A percentile compares a stretch with the other conserved stretches of the same genome.
These are phyloP conservation scores for Fusarium decemcellulare DNA, from an alignment of 2,329 filamentous ascomycete species.

Conservation along the genomic window DNA sequence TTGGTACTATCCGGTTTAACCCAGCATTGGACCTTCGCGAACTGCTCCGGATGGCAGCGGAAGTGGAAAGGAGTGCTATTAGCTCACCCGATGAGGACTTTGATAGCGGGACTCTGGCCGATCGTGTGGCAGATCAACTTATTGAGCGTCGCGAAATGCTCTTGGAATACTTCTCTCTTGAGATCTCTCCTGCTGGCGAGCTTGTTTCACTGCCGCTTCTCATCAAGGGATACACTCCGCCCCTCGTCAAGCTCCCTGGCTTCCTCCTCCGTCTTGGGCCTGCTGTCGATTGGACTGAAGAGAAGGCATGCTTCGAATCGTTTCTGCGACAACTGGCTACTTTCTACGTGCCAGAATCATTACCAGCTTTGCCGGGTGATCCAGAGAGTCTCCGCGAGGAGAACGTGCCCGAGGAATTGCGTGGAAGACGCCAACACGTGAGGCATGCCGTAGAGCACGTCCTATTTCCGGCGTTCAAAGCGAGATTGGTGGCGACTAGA, in stretches of 20 bases:
- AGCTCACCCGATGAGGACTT: constrained; percentile 67
- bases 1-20: constrained; percentile 85
- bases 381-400: constrained; percentile 53
- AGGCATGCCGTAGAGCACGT: constrained; percentile 84
- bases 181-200: constrained; percentile 83
- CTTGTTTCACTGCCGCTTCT: constrained; percentile 86
- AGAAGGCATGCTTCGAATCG: constrained; percentile 87
- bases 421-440: constrained; percentile 77
- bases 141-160: constrained; percentile 88
- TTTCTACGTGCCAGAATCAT: constrained; percentile 90
- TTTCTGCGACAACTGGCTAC: constrained; percentile 89
- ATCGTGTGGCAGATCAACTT: constrained; percentile 76
- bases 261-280: constrained; percentile 93
- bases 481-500: constrained; percentile 85
- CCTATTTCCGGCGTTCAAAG: constrained; percentile 90
- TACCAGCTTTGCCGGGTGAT: constrained; percentile 68
- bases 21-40: constrained; percentile 80
- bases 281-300: constrained; percentile 87
- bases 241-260: constrained; percentile 86
- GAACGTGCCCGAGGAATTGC: constrained; percentile 64
- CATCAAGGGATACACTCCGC: constrained; percentile 89
- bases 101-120: constrained; percentile 76
- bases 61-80: constrained; percentile 72
- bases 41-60: constrained; percentile 80
- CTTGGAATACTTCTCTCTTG: constrained; percentile 90